Percentiles rank a stretch among this genome's conserved stretches.
Evolutionary conservation across 202 grass and related monocot genomes (phyloP).

Genomic region (Sporobolus alterniflorus): DNA sequence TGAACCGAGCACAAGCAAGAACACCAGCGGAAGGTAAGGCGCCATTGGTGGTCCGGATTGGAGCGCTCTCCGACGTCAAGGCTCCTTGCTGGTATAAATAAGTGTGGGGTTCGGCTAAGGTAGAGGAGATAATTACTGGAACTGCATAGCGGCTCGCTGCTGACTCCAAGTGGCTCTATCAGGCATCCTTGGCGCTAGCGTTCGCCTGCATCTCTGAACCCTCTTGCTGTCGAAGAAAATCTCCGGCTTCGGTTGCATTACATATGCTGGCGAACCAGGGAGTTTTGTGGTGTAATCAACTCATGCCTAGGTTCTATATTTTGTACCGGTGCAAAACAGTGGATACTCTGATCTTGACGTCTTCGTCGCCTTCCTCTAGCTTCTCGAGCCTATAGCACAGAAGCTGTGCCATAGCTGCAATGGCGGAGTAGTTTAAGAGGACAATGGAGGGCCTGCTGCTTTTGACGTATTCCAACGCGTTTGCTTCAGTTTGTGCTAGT

Average conservation of each 20-base stretch:
- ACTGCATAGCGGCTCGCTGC: neutral
- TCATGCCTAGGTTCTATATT: neutral
- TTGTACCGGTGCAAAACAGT: neutral
- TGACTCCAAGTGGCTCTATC: slow-evolving; percentile 43
- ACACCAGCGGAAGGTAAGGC: slow-evolving; percentile 16
- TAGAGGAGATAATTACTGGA: neutral
- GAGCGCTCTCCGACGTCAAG: slow-evolving; percentile 1
- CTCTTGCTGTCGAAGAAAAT: neutral
- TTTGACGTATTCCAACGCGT: neutral
- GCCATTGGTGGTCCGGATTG: slow-evolving; percentile 26
- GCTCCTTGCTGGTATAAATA: neutral
- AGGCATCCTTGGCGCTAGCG: neutral
- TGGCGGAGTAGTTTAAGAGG: neutral
- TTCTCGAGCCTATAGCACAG: neutral
- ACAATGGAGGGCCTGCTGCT: slow-evolving; percentile 25
- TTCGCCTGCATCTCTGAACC: neutral
- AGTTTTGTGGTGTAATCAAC: neutral
- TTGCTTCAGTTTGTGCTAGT: neutral
- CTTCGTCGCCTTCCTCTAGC: neutral
- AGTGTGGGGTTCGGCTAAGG: neutral
- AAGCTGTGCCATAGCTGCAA: neutral
- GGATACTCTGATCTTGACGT: neutral
- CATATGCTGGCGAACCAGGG: slow-evolving; percentile 1
- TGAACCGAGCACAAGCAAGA: slow-evolving; percentile 17
- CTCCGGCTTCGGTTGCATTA: neutral